phyloP scores from a whole-genome alignment of 176 grass and related monocot species.

The Carex kokanica region DNA sequence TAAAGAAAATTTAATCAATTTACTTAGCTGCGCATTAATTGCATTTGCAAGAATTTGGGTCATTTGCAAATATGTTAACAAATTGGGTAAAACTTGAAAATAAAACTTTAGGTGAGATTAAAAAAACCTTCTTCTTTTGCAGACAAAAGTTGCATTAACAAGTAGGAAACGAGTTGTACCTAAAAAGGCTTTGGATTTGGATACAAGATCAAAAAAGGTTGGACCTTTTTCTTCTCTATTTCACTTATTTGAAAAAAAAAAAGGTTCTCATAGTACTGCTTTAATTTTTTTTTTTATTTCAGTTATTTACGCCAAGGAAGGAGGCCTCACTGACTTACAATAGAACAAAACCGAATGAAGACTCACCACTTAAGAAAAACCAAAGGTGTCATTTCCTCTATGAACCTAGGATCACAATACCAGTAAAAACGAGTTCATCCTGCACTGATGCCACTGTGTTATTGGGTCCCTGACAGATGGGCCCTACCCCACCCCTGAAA shows the following conservation, averaged over 20 bases:
- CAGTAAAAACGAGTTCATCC: not conserved
- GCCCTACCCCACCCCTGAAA: too few species aligned
- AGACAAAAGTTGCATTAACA: not conserved
- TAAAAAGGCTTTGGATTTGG: constrained; percentile 11
- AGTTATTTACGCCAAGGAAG: constrained; percentile 6
- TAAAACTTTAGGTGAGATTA: not conserved
- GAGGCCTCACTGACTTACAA: not conserved
- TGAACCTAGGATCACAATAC: not conserved
- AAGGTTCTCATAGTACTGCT: not conserved
- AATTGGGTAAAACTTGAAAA: not conserved
- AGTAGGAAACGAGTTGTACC: constrained; percentile 6
- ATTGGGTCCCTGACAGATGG: too few species aligned
- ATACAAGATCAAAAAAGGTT: constrained; percentile 25
- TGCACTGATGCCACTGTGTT: not conserved
- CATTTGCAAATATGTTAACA: not conserved
- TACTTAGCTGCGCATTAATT: not conserved
- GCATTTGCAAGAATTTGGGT: not conserved
- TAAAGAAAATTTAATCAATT: not conserved
- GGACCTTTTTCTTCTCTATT: not conserved
- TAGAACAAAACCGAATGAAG: constrained; percentile 11
- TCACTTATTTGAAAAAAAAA: not conserved
- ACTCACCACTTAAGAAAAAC: constrained; percentile 21
- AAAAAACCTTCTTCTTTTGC: not conserved
- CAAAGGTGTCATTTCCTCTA: constrained; percentile 16
- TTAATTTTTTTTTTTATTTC: not conserved